Evolutionary conservation across 1,139 yeast genomes (phyloP).

Genomic region (Diutina catenulata): DNA sequence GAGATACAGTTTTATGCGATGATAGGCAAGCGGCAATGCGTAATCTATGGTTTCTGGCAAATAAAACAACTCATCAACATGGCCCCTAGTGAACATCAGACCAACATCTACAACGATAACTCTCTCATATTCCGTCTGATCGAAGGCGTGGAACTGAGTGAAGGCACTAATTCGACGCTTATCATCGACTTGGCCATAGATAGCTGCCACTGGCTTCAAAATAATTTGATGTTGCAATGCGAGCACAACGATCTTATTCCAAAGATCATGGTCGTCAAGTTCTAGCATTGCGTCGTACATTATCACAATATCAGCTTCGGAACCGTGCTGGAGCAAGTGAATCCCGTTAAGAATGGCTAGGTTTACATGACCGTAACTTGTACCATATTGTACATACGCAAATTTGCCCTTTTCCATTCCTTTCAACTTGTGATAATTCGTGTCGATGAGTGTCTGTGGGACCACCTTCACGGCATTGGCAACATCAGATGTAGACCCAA

Average conservation of each 20-base stretch:
- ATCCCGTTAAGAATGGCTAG: constrained; percentile 2
- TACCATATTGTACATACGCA: constrained; percentile 4
- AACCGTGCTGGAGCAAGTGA: not conserved
- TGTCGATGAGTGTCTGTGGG: not conserved
- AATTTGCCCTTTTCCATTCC: not conserved
- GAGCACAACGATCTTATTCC: constrained; percentile 4
- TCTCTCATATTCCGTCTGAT: constrained; percentile 31
- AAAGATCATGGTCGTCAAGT: not conserved
- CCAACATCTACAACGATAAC: constrained; percentile 33
- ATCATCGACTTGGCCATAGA: constrained; percentile 11
- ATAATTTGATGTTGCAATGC: constrained; percentile 6
- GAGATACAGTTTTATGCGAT: constrained; percentile 3
- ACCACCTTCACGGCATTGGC: not conserved
- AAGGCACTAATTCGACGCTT: constrained; percentile 39
- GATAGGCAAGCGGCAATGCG: constrained; percentile 5
- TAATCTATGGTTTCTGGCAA: constrained; percentile 12
- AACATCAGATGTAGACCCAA: not conserved
- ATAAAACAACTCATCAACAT: constrained; percentile 23
- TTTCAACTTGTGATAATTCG: no score
- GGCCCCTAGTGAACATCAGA: constrained; percentile 19
- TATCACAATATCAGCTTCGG: constrained; percentile 1
- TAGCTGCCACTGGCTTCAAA: constrained; percentile 6
- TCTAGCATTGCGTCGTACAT: not conserved
- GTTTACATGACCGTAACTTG: constrained; percentile 1
- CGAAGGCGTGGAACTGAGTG: constrained; percentile 43